These are phyloP conservation scores for Solanum okadae DNA, from an alignment of 257 asterid genomes.

Conservation along the genomic window DNA sequence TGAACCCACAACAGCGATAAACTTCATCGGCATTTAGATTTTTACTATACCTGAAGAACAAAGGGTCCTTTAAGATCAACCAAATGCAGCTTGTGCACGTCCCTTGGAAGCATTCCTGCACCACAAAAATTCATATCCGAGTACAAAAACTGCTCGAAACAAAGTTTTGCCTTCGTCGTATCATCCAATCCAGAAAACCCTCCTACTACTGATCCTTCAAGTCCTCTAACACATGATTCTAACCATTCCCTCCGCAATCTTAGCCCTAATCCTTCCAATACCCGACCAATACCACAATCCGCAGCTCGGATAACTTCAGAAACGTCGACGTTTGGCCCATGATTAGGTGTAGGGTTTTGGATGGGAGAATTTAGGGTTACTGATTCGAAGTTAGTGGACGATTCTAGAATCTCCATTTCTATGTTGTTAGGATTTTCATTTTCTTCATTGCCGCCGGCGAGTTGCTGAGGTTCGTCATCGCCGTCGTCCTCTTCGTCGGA, in stretches of 20 bases:
- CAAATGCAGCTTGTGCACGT: conserved; percentile 46
- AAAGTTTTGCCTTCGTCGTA: conserved; percentile 61
- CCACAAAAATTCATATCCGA: conserved; percentile 83
- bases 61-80: conserved; percentile 86
- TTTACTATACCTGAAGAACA: conserved; percentile 65
- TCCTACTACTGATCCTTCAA: conserved; percentile 22
- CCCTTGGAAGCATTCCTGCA: conserved; percentile 65
- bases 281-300: conserved; percentile 34
- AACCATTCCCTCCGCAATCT: conserved; percentile 62
- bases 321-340: not conserved
- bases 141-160: conserved; percentile 59
- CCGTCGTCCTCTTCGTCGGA: conserved; percentile 57
- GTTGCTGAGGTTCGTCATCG: conserved; percentile 18
- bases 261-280: conserved; percentile 50
- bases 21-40: not conserved
- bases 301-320: not conserved
- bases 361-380: conserved; percentile 52
- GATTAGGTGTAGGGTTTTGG: conserved; percentile 2
- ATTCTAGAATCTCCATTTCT: conserved; percentile 13
- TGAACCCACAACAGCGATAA: not conserved
- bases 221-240: conserved; percentile 53
- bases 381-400: conserved; percentile 35
- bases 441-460: conserved; percentile 10
- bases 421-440: conserved; percentile 28
- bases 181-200: conserved; percentile 48